Evolutionary conservation across 108 stramenopile species (phyloP).

Genomic region (Mediolabrus comicus): DNA sequence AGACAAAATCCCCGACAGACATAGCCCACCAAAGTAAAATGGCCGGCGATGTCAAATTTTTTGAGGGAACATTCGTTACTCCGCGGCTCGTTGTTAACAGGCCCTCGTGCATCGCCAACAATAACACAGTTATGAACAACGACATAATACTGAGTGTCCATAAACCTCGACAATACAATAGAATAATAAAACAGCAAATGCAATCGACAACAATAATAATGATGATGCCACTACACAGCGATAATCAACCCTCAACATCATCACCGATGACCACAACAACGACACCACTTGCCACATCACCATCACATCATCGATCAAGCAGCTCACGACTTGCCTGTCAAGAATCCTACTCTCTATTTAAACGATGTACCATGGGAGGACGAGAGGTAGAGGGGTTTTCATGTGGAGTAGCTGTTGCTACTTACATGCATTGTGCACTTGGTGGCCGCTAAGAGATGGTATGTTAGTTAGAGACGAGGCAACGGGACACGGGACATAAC

Average conservation of each 20-base stretch:
- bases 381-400: constrained; percentile 16
- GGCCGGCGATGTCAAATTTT: too few relatives aligned
- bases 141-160: background rate
- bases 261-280: background rate
- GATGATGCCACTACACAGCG: background rate
- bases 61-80: too few relatives aligned
- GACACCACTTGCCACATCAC: background rate
- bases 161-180: too few relatives aligned
- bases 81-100: too few relatives aligned
- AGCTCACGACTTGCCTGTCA: background rate
- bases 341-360: constrained; percentile 20
- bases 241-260: background rate
- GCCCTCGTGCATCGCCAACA: too few relatives aligned
- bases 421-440: constrained; percentile 19
- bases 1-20: too few relatives aligned
- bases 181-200: too few relatives aligned
- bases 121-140: background rate
- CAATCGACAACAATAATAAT: background rate
- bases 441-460: constrained; percentile 3
- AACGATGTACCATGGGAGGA: background rate
- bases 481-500: background rate
- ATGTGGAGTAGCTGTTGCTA: constrained; percentile 19
- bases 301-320: background rate
- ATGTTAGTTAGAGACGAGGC: background rate
- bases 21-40: too few relatives aligned